Conservation (phyloP, 1,284 basidiomycete genomes). For the Sporisorium sorghi region DNA sequence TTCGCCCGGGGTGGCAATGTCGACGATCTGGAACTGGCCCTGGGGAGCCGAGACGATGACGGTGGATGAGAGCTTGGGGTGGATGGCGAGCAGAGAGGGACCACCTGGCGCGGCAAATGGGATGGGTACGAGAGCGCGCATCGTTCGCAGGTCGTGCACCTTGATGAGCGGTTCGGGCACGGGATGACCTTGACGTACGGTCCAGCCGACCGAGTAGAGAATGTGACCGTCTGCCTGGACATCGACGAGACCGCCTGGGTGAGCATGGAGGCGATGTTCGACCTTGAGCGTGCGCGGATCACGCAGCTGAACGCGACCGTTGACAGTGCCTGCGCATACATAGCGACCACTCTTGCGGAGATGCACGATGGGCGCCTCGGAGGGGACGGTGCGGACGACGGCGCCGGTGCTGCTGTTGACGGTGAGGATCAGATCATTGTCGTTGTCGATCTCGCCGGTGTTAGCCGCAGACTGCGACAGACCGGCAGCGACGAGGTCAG, state of each 20-base stretch:
- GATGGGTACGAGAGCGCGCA: slow-evolving; percentile 83
- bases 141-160: slow-evolving; percentile 86
- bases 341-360: slow-evolving; percentile 58
- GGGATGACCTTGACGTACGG: slow-evolving; percentile 79
- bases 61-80: slow-evolving; percentile 83
- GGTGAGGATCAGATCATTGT: slow-evolving; percentile 58
- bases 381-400: slow-evolving; percentile 53
- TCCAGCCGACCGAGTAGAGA: slow-evolving; percentile 67
- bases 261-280: slow-evolving; percentile 64
- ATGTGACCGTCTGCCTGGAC: slow-evolving; percentile 66
- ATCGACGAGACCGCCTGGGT: slow-evolving; percentile 68
- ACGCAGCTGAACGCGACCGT: slow-evolving; percentile 65
- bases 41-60: slow-evolving; percentile 84
- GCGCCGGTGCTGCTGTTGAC: slow-evolving; percentile 62
- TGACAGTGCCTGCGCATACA: slow-evolving; percentile 57
- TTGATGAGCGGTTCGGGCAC: slow-evolving; percentile 92
- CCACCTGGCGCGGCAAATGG: slow-evolving; percentile 81
- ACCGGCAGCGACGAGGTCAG: slow-evolving; percentile 65
- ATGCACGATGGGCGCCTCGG: slow-evolving; percentile 64
- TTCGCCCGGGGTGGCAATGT: slow-evolving; percentile 79
- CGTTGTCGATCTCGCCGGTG: slow-evolving; percentile 43
- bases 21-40: slow-evolving; percentile 89
- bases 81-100: slow-evolving; percentile 84
- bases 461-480: slow-evolving; percentile 43
- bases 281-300: slow-evolving; percentile 64